A percentile compares a stretch with the other conserved stretches of the same genome.
Conservation (phyloP, 2,329 filamentous ascomycete species). For the Trematosphaeria pertusa region DNA sequence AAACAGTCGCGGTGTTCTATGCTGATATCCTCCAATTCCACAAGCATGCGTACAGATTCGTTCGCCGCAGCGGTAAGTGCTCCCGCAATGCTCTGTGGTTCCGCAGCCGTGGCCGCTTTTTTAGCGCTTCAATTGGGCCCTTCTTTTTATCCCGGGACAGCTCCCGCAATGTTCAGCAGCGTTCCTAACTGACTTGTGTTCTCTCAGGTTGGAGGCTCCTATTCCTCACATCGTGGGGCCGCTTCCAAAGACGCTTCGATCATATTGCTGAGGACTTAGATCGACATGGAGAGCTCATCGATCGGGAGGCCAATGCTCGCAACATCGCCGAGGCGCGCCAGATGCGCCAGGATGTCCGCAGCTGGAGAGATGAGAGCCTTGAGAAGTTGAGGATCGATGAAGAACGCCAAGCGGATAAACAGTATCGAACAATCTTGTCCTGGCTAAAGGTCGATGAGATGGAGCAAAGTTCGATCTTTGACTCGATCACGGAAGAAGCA, state of each 20-base stretch:
- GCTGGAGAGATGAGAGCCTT: slow-evolving; percentile 18
- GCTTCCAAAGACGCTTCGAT: slow-evolving; percentile 34
- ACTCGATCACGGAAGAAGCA: slow-evolving; percentile 22
- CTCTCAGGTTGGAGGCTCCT: slow-evolving; percentile 39
- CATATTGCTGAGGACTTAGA: slow-evolving; percentile 33
- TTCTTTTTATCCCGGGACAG: too few species aligned
- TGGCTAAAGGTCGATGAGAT: slow-evolving; percentile 30
- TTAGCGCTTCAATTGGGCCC: too few species aligned
- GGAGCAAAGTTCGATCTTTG: slow-evolving; percentile 16
- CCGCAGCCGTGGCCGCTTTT: too few species aligned
- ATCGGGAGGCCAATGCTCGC: slow-evolving; percentile 34
- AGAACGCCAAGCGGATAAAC: slow-evolving; percentile 8
- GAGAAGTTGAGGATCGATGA: slow-evolving; percentile 15
- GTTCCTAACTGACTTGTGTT: too few species aligned
- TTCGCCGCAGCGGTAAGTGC: slow-evolving; percentile 36
- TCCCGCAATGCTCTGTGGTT: too few species aligned
- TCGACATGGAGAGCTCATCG: slow-evolving; percentile 32
- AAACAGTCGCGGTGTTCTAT: slow-evolving; percentile 54
- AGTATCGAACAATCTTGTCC: slow-evolving; percentile 22
- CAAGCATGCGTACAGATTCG: slow-evolving; percentile 55
- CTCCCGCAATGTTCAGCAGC: too few species aligned
- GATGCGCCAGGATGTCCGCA: slow-evolving; percentile 10
- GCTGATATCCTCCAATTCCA: slow-evolving; percentile 60
- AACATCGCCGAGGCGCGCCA: slow-evolving; percentile 25
- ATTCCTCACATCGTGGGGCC: slow-evolving; percentile 37